These are phyloP conservation scores for Gigaspora rosea DNA, from an alignment of 192 early-diverging fungal genomes.

Conservation along the genomic window DNA sequence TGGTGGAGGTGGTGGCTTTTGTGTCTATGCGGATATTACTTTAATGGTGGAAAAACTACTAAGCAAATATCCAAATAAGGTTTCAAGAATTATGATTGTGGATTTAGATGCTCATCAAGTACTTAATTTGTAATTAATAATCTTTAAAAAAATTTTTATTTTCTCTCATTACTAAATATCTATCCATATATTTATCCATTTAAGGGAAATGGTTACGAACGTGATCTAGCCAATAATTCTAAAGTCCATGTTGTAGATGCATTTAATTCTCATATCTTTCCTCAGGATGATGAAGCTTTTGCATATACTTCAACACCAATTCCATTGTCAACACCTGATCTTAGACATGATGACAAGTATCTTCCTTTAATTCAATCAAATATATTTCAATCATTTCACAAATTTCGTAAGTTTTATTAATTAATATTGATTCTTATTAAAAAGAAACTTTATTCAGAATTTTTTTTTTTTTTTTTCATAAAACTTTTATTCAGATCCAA, in stretches of 20 bases:
- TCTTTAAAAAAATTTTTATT: not conserved
- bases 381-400: conserved; percentile 26
- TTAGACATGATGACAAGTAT: conserved; percentile 2
- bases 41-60: conserved; percentile 19
- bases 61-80: not conserved
- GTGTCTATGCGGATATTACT: conserved; percentile 33
- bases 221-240: conserved; percentile 26
- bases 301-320: conserved; percentile 21
- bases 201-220: conserved; percentile 33
- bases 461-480: too few species aligned
- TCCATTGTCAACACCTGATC: conserved; percentile 2
- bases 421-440: too few species aligned
- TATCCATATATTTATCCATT: not conserved
- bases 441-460: too few species aligned
- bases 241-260: conserved; percentile 28
- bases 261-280: conserved; percentile 29
- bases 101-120: conserved; percentile 36
- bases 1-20: conserved; percentile 30
- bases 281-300: conserved; percentile 22
- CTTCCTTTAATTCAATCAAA: conserved; percentile 27
- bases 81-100: conserved; percentile 31
- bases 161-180: not conserved
- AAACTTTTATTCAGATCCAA: not conserved
- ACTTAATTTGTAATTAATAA: not conserved
- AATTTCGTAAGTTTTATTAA: conserved; percentile 5